These are phyloP conservation scores for Gossypium bickii DNA, from an alignment of 345 rosid species.

Conservation along the genomic window DNA sequence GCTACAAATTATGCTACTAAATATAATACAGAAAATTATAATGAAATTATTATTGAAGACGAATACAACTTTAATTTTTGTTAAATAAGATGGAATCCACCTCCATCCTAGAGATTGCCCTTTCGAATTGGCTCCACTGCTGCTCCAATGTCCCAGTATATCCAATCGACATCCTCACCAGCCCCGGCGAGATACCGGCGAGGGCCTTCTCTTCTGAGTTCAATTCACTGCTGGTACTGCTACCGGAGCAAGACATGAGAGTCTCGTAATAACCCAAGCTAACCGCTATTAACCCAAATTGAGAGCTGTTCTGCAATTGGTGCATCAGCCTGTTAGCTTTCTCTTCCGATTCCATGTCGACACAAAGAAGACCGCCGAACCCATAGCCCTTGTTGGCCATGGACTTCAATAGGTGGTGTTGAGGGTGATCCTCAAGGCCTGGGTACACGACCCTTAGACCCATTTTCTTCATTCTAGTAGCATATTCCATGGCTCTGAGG, in stretches of 20 bases:
- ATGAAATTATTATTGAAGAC: neutral
- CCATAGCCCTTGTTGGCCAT: slow-evolving; percentile 71
- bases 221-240: slow-evolving; percentile 89
- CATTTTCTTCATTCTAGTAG: slow-evolving; percentile 59
- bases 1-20: too few relatives aligned
- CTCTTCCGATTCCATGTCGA: slow-evolving; percentile 88
- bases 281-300: slow-evolving; percentile 94
- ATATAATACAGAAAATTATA: too few relatives aligned
- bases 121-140: slow-evolving; percentile 82
- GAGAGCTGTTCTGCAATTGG: slow-evolving; percentile 62
- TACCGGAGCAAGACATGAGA: slow-evolving; percentile 88
- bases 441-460: slow-evolving; percentile 83
- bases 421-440: slow-evolving; percentile 78
- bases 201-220: slow-evolving; percentile 51
- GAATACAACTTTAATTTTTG: neutral
- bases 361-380: slow-evolving; percentile 67
- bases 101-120: slow-evolving; percentile 60
- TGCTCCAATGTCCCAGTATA: slow-evolving; percentile 83
- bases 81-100: slow-evolving; percentile 25
- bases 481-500: slow-evolving; percentile 60
- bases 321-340: slow-evolving; percentile 72
- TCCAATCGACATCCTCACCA: slow-evolving; percentile 84
- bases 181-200: slow-evolving; percentile 91
- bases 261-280: slow-evolving; percentile 94
- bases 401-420: slow-evolving; percentile 57